A percentile compares a stretch with the other conserved stretches of the same genome.
Conservation (phyloP, 1,284 basidiomycete genomes). For the Cryptococcus deneoformans region DNA sequence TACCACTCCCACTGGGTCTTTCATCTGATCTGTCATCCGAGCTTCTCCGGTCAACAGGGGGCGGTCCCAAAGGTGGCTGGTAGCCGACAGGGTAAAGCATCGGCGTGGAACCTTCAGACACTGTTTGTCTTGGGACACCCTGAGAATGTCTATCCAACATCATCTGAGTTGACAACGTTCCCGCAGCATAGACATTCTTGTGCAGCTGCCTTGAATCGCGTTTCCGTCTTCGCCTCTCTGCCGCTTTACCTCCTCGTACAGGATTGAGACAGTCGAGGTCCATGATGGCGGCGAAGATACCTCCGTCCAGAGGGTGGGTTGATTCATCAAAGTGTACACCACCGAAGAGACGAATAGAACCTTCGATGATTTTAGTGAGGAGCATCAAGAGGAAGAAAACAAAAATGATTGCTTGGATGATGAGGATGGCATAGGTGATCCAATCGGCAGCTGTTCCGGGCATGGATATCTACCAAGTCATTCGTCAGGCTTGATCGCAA, state of each 20-base stretch:
- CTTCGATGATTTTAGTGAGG: slow-evolving; percentile 79
- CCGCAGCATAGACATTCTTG: slow-evolving; percentile 41
- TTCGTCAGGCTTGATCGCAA: slow-evolving; percentile 16
- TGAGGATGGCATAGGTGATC: slow-evolving; percentile 88
- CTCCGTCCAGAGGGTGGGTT: slow-evolving; percentile 72
- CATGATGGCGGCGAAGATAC: slow-evolving; percentile 69
- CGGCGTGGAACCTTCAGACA: slow-evolving; percentile 19
- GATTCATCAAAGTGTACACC: slow-evolving; percentile 81
- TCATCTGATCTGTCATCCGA: slow-evolving; percentile 30
- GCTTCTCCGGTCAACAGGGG: slow-evolving; percentile 24
- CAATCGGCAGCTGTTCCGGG: slow-evolving; percentile 74
- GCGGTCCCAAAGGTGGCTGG: slow-evolving; percentile 27
- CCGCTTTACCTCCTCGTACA: slow-evolving; percentile 66
- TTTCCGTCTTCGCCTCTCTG: slow-evolving; percentile 53
- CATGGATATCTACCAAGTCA: slow-evolving; percentile 65
- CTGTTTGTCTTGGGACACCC: slow-evolving; percentile 25
- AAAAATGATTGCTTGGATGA: slow-evolving; percentile 82
- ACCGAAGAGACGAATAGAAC: slow-evolving; percentile 71
- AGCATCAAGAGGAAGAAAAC: slow-evolving; percentile 76
- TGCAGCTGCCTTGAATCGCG: slow-evolving; percentile 41
- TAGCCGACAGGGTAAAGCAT: slow-evolving; percentile 12
- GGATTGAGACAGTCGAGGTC: slow-evolving; percentile 58
- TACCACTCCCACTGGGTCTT: slow-evolving; percentile 12
- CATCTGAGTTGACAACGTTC: slow-evolving; percentile 47
- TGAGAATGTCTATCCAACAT: slow-evolving; percentile 49